These are phyloP conservation scores for Xylaria intraflava DNA, from an alignment of 495 filamentous ascomycete species.

Conservation along the genomic window DNA sequence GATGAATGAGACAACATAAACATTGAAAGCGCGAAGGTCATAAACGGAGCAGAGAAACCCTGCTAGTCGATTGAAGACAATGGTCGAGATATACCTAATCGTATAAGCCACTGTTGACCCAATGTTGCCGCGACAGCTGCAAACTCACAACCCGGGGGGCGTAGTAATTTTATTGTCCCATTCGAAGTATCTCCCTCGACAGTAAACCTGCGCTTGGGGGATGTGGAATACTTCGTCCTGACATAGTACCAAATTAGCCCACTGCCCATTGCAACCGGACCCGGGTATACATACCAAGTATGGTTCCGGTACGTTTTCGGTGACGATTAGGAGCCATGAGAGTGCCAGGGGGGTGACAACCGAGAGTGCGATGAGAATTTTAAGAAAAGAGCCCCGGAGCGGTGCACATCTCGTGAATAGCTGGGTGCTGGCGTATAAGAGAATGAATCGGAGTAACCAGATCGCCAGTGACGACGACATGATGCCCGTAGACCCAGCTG, in stretches of 20 bases:
- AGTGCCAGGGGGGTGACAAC: conserved; percentile 1
- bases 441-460: neutral
- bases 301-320: conserved; percentile 59
- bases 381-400: neutral
- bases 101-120: conserved; percentile 15
- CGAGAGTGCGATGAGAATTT: neutral
- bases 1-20: conserved; percentile 33
- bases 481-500: neutral
- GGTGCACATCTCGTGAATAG: neutral
- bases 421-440: neutral
- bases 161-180: conserved; percentile 99
- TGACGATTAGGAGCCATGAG: conserved; percentile 37
- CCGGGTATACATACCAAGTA: conserved; percentile 59
- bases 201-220: conserved; percentile 84
- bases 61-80: conserved; percentile 31
- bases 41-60: conserved; percentile 36
- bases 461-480: neutral
- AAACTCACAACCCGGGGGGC: conserved; percentile 74
- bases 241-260: conserved; percentile 9
- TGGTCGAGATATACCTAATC: conserved; percentile 47
- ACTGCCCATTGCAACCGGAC: neutral
- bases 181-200: conserved; percentile 58
- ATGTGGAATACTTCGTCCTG: conserved; percentile 96
- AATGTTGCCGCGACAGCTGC: conserved; percentile 2
- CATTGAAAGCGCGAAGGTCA: conserved; percentile 48